Base-by-base conservation (phyloP, 176 grass and related monocot species). In the Bromus sterilis region DNA sequence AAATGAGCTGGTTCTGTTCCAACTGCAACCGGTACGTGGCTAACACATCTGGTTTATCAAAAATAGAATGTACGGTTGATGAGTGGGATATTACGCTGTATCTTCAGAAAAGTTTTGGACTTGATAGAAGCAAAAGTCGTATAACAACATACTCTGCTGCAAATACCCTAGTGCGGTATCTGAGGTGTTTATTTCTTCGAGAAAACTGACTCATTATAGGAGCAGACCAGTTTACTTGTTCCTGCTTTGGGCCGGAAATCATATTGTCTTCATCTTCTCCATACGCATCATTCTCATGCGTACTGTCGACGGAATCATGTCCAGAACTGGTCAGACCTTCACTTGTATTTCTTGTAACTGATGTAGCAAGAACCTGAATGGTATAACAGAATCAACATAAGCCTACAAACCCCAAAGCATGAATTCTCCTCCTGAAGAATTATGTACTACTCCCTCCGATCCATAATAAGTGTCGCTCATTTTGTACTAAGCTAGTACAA, bases 91-190 rank as follows among this genome's bases (percentile, higher is more conserved):
- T 64, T 31, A 59, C 16, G 58, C 43, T 21, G 25, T 72, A 80
- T 59, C 49, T 67, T 65, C 18, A 55, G 30, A 11, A 55, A 4
- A 90, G 79, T 82, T 53, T 53, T 79, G 67, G 65, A 36, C 35
- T 55, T 55, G 28, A 79, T 25, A 60, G 21, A 83, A 37, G 48
- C 61, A 75, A 88, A 66, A 24, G 9, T 53, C 13, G 56, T 67
- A 35, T 32, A 53, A 76, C 65, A 51, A 28, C 90, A 85, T 94
- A 98, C 95, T 98, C 95, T 91, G 95, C 95, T 68, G 92, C 95
- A 79, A 98, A 98, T 93, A 98, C 53, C 55, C 93, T 87, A 31
- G 95, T 95, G 32, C 92, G 95, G 67, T 98, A 98, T 91, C 95
- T 93, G 15, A 98, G 90, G 84, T 95, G 86, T 46, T 93, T 98